These are phyloP conservation scores for Diatrype stigma DNA, from an alignment of 2,329 filamentous ascomycete species.

Conservation along the genomic window DNA sequence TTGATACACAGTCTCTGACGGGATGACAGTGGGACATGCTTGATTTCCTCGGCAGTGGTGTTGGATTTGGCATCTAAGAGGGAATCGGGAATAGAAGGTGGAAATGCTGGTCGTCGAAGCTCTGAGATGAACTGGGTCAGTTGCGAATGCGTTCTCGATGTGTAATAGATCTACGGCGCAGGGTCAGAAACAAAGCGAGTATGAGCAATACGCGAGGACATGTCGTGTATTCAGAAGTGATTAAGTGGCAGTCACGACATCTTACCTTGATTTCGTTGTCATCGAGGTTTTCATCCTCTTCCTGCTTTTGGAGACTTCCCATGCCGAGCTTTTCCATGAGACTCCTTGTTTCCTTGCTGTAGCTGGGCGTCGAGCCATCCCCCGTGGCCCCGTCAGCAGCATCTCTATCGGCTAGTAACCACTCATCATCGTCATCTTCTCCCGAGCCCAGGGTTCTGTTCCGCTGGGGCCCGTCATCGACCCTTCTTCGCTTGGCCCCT, in stretches of 20 bases:
- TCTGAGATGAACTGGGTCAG: conserved; percentile 84
- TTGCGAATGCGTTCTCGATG: conserved; percentile 89
- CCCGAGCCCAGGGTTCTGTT: conserved; percentile 21
- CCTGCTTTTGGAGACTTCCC: conserved; percentile 27
- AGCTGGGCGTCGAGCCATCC: conserved; percentile 43
- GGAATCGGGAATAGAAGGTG: conserved; percentile 59
- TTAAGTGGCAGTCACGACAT: conserved; percentile 17
- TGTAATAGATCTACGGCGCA: conserved; percentile 68
- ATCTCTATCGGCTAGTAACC: conserved; percentile 68
- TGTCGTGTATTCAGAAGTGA: conserved; percentile 23
- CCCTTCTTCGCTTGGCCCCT: conserved; percentile 42
- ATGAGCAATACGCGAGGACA: conserved; percentile 3
- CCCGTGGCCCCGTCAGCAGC: conserved; percentile 35
- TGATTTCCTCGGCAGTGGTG: conserved; percentile 56
- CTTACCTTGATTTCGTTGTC: conserved; percentile 65
- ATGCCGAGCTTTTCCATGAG: conserved; percentile 65
- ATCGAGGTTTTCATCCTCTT: conserved; percentile 41
- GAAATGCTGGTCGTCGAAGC: conserved; percentile 71
- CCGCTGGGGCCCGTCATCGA: conserved; percentile 30
- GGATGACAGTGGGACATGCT: conserved; percentile 79
- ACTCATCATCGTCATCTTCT: conserved; percentile 59
- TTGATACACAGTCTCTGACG: conserved; percentile 91
- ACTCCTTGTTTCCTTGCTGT: conserved; percentile 72
- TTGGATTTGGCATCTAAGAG: conserved; percentile 22
- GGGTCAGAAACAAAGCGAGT: background rate